Conservation (phyloP, 768 basidiomycete genomes). For the Boletus rex-veris region DNA sequence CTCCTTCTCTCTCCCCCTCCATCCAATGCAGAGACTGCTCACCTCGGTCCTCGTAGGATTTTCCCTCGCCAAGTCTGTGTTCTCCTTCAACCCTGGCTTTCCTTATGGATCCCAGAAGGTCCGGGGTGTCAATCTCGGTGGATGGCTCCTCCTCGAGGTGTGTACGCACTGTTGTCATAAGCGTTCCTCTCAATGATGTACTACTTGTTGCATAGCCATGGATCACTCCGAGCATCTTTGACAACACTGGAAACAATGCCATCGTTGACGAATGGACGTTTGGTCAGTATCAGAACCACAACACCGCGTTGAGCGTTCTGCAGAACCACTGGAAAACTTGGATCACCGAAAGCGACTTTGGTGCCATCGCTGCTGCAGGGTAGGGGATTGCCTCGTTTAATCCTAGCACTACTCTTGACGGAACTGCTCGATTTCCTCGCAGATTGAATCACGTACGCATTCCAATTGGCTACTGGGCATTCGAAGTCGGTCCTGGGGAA, state of each 20-base stretch:
- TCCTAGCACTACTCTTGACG: neutral
- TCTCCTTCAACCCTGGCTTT: slow-evolving; percentile 51
- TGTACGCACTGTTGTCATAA: slow-evolving; percentile 5
- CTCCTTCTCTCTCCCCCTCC: slow-evolving; percentile 47
- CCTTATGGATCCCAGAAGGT: slow-evolving; percentile 72
- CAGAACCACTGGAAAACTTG: slow-evolving; percentile 76
- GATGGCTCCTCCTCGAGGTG: slow-evolving; percentile 56
- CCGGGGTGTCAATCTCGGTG: slow-evolving; percentile 81
- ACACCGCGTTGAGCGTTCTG: slow-evolving; percentile 49
- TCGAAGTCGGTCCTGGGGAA: slow-evolving; percentile 72
- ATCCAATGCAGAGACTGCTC: slow-evolving; percentile 11
- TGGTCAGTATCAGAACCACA: slow-evolving; percentile 52
- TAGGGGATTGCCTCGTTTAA: slow-evolving; percentile 25
- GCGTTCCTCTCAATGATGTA: slow-evolving; percentile 32
- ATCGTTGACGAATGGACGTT: slow-evolving; percentile 83
- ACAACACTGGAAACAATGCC: slow-evolving; percentile 46
- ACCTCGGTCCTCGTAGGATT: slow-evolving; percentile 26
- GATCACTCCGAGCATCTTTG: slow-evolving; percentile 76
- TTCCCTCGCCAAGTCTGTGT: slow-evolving; percentile 25
- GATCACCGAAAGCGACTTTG: slow-evolving; percentile 82
- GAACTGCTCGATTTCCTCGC: slow-evolving; percentile 5
- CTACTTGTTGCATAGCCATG: slow-evolving; percentile 57
- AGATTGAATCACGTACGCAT: slow-evolving; percentile 81
- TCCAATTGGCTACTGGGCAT: slow-evolving; percentile 91
- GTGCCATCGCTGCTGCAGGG: slow-evolving; percentile 72